Percentiles rank a stretch among this genome's conserved stretches.
These are phyloP conservation scores for Tetrapisispora arboricola DNA, from an alignment of 805 yeast genomes.

Conservation along the genomic window DNA sequence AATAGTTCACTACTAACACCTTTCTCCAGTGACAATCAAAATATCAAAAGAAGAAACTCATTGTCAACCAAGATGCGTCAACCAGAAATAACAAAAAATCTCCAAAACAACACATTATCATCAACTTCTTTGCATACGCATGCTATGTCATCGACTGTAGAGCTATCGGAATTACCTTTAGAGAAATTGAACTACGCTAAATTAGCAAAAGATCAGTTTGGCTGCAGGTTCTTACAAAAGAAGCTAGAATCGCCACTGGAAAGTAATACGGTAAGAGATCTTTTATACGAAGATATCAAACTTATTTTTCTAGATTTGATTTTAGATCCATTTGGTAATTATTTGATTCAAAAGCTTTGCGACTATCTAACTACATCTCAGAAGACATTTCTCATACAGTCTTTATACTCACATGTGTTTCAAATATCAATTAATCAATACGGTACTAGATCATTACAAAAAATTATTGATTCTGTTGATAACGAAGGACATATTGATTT, in stretches of 20 bases:
- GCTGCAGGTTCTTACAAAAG: conserved; percentile 69
- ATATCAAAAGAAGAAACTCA: neutral
- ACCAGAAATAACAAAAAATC: neutral
- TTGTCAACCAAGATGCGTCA: neutral
- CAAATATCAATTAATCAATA: conserved; percentile 67
- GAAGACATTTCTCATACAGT: conserved; percentile 44
- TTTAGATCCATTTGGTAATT: conserved; percentile 76
- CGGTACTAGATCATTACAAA: conserved; percentile 76
- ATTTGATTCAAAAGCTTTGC: conserved; percentile 62
- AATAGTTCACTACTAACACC: neutral
- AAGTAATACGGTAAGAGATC: conserved; percentile 42
- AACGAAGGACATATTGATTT: conserved; percentile 45
- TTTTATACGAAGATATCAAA: conserved; percentile 50
- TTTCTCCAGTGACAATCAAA: neutral
- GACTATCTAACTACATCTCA: conserved; percentile 47
- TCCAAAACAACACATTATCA: neutral
- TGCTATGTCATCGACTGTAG: neutral
- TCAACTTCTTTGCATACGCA: neutral
- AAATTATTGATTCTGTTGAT: conserved; percentile 57
- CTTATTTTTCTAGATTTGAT: conserved; percentile 55
- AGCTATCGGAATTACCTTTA: conserved; percentile 5
- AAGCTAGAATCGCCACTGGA: conserved; percentile 41
- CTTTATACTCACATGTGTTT: conserved; percentile 45
- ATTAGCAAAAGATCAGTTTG: conserved; percentile 67
- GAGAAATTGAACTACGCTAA: conserved; percentile 46